Evolutionary conservation across 345 rosid genomes (phyloP), one percentile per base, ranked within the genome.

Genomic region (Syzygium jambos): DNA sequence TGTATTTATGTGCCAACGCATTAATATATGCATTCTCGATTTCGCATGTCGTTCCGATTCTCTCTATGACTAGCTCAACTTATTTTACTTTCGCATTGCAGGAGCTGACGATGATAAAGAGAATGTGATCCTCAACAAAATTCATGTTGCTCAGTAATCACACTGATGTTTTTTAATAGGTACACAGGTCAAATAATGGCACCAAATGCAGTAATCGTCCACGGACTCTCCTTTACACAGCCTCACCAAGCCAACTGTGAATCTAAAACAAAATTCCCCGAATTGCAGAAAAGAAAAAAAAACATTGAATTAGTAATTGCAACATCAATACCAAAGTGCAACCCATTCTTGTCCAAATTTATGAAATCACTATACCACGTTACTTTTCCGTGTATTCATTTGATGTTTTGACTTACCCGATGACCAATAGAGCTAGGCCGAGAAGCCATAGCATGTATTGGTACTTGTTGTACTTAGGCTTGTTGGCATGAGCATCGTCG

Each of bases 371-470:
- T 3, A 2, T 7, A 29, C 10, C 19, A 29, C 19, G 2, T 29
- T 6, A 63, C 77, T 0, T n/a, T 29, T 8, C 38, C 77, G 13
- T 3, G 77, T 14, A 63, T 14, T 15, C 13, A 11, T 68, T 21
- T 43, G 43, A 27, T 49, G 49, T 8, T 21, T 25, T 1, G 27
- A 49, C 91, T 88, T 89, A 97, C 98, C 98, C 96, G 8, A 65
- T 86, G 88, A 94, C 21, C 80, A 97, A 91, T 5, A 94, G 85
- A 89, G 86, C 91, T 78, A 92, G 27, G 41, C 97, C 90, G 52
- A 93, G 34, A 88, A 95, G 63, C 96, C 94, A 92, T 29, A 96
- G 78, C 15, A 91, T 55, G 84, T 95, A 95, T 63, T 95, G 97
- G 91, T 91, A 93, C 84, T 90, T 89, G 92, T 90, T 95, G 93